Base-by-base conservation (phyloP, 306 rosid species). In the Amphicarpaea edgeworthii region DNA sequence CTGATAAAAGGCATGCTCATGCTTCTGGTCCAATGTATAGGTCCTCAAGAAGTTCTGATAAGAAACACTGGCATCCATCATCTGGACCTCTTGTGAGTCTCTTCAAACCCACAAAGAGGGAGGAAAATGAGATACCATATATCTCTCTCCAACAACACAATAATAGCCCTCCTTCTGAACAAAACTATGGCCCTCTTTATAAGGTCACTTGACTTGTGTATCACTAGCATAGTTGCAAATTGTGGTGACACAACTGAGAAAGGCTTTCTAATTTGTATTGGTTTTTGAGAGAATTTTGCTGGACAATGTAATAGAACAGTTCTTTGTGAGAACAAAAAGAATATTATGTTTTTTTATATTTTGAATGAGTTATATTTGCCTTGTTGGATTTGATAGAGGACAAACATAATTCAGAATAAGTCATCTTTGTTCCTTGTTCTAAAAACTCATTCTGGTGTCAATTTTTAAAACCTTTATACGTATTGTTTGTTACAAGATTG, bases 111-210 rank as follows among this genome's bases (percentile, higher is more conserved):
- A 61, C 84, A 46, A 90, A 71, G 34, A 71, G 32, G 46, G 81
- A 77, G 62, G 82, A 71, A 47, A 82, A 49, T 82, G 91, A 84
- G 79, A 70, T 81, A 9, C 91, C 91, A 6, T 94, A 88, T 54
- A 63, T 71, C 67, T 79, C 81, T 80, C 88, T 94, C 6, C 70
- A 78, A 34, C 83, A 90, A 32, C 82, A 79, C 63, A 80, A 65
- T 7, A 75, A 65, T 8, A 77, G 72, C 77, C 37, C 89, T 71
- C 70, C 16, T 66, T 37, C 53, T n/a, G 64, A 40, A 34, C 77
- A 81, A 11, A 77, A 82, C 46, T 90, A 83, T 84, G 97, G 96
- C 0, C 96, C 98, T 6, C 72, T 88, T 75, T 92, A 94, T 84
- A 17, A 55, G 51, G 98, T 92, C 11, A 79, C 87, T 65, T 91